Conservation (phyloP, 31 red algal genomes). For the Asparagopsis taxiformis region DNA sequence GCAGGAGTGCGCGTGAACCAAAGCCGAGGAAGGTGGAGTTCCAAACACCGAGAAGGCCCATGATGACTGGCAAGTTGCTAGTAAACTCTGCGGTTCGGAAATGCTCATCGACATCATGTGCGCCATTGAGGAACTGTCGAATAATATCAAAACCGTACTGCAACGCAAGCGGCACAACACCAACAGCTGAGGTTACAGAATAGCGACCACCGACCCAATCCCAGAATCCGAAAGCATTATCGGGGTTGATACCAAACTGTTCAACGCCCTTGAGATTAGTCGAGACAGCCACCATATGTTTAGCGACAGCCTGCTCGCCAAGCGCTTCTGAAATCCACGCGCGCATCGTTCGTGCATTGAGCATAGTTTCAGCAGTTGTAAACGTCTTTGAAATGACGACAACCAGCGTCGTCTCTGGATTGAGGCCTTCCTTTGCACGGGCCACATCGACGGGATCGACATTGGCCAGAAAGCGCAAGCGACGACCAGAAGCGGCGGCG, state of each 20-base stretch:
- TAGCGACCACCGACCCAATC: constrained; percentile 99
- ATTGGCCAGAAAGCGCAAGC: constrained; percentile 91
- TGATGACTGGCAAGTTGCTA: constrained; percentile 81
- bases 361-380: constrained; percentile 96
- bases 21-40: constrained; percentile 85
- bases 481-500: constrained; percentile 56
- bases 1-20: constrained; percentile 80
- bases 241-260: constrained; percentile 88
- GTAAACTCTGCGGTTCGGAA: constrained; percentile 66
- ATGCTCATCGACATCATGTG: constrained; percentile 87
- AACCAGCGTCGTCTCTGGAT: constrained; percentile 92
- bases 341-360: constrained; percentile 94
- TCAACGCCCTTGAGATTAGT: constrained; percentile 75
- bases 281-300: constrained; percentile 93
- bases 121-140: constrained; percentile 74
- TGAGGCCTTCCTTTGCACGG: constrained; percentile 62
- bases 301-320: constrained; percentile 46
- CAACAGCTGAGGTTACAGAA: constrained; percentile 85
- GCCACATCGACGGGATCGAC: constrained; percentile 92
- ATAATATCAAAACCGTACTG: constrained; percentile 92
- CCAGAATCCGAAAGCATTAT: constrained; percentile 96
- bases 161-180: constrained; percentile 86
- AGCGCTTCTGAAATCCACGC: constrained; percentile 73
- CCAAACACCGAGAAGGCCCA: constrained; percentile 96
- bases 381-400: constrained; percentile 98